A percentile compares a stretch with the other conserved stretches of the same genome.
These are phyloP conservation scores for Zelopaecilomyces penicillatus DNA, from an alignment of 2,329 filamentous ascomycete genomes.

Conservation along the genomic window DNA sequence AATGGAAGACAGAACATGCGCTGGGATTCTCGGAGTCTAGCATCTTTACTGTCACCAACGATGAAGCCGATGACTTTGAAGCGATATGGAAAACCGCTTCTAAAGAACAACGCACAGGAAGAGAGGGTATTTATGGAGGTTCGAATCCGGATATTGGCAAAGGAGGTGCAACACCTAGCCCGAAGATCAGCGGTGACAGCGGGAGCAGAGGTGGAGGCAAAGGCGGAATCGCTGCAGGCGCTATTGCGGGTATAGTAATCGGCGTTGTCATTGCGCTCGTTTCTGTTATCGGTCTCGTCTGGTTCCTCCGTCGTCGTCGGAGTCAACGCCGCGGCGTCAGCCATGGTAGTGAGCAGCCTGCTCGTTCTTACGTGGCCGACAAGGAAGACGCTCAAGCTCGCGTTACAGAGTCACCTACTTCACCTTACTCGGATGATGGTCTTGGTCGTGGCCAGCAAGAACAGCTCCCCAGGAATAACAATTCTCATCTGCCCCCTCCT, in stretches of 20 bases:
- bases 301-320: conserved; percentile 34
- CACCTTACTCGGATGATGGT: conserved; percentile 36
- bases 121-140: no score
- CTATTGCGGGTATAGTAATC: conserved; percentile 40
- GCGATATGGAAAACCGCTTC: not conserved
- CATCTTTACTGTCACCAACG: conserved; percentile 12
- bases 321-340: conserved; percentile 3
- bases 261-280: conserved; percentile 29
- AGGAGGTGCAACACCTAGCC: not conserved
- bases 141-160: not conserved
- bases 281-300: conserved; percentile 31
- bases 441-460: conserved; percentile 7
- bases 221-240: conserved; percentile 30
- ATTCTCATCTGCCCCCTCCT: no score
- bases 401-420: conserved; percentile 30
- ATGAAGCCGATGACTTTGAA: not conserved
- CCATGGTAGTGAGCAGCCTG: conserved; percentile 13
- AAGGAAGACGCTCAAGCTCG: conserved; percentile 34
- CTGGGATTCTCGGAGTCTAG: conserved; percentile 9
- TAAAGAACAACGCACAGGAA: not conserved
- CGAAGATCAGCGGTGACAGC: not conserved
- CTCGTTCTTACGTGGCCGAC: conserved; percentile 34
- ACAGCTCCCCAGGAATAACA: not conserved
- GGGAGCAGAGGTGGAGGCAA: conserved; percentile 6
- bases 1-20: conserved; percentile 5